phyloP scores from a whole-genome alignment of 1,139 yeast genomes.

The Debaryomyces coudertii region DNA sequence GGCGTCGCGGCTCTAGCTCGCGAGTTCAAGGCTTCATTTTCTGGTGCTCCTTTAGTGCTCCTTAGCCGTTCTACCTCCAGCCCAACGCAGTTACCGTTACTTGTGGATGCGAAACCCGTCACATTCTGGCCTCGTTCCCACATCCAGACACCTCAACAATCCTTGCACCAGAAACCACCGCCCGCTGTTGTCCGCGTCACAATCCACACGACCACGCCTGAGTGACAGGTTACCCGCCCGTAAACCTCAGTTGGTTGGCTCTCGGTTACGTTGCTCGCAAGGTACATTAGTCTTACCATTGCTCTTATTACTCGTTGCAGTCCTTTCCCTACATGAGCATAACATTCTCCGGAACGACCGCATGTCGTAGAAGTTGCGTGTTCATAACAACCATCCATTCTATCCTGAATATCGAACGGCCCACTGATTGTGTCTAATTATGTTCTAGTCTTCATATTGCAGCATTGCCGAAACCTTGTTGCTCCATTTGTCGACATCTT shows the following conservation, averaged over 20 bases:
- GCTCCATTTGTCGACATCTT: too few species aligned
- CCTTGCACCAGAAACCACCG: neutral
- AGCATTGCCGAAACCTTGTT: too few species aligned
- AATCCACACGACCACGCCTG: constrained; percentile 2
- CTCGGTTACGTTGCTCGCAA: neutral
- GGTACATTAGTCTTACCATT: constrained; percentile 1
- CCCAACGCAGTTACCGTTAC: too few species aligned
- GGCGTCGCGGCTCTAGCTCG: too few species aligned
- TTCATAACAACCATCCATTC: neutral
- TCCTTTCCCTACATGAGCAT: constrained; percentile 3
- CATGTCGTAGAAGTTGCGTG: neutral
- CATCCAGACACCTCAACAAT: neutral
- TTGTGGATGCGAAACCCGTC: too few species aligned
- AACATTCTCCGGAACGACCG: constrained; percentile 5
- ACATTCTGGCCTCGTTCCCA: too few species aligned
- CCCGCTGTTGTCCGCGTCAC: neutral
- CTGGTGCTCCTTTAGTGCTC: too few species aligned
- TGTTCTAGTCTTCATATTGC: too few species aligned
- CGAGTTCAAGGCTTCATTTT: too few species aligned
- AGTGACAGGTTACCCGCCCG: neutral
- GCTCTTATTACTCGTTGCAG: constrained; percentile 1
- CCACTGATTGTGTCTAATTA: too few species aligned
- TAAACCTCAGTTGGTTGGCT: neutral
- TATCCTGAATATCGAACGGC: too few species aligned
- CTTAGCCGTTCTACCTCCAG: too few species aligned